Evolutionary conservation across 78 protist species (phyloP).

Genomic region (Dictyostelium purpureum): DNA sequence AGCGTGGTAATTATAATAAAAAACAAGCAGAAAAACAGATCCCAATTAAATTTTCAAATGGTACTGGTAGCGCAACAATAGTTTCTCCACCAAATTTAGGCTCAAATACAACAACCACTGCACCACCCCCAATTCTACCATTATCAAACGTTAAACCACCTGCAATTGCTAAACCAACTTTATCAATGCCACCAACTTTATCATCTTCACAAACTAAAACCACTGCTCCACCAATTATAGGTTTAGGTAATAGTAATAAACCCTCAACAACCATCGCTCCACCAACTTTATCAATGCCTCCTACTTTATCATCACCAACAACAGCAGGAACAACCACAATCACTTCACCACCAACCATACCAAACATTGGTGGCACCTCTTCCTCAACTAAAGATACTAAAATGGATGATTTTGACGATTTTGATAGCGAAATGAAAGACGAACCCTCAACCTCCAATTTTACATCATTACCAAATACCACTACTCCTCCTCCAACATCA

Average conservation of each 20-base stretch:
- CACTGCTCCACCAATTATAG: neutral
- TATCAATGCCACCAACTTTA: neutral
- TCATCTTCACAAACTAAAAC: neutral
- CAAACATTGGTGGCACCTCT: constrained; percentile 11
- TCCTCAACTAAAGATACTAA: neutral
- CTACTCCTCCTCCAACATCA: too few relatives aligned
- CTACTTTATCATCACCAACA: neutral
- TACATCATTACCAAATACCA: too few relatives aligned
- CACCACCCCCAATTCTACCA: neutral
- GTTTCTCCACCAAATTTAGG: neutral
- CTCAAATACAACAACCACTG: neutral
- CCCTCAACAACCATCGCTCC: neutral
- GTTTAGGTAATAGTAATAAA: neutral
- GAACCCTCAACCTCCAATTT: neutral
- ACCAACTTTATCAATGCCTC: neutral
- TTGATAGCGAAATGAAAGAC: neutral
- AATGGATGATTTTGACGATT: constrained; percentile 10
- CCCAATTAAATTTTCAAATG: constrained; percentile 34
- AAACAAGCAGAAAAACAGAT: constrained; percentile 54
- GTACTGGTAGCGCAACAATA: neutral
- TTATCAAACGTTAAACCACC: too few relatives aligned
- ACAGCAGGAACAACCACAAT: neutral
- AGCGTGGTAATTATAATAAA: constrained; percentile 55
- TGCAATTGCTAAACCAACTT: too few relatives aligned
- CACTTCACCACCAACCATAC: constrained; percentile 9